Conservation (phyloP, 108 stramenopile species). For the Nitzschia sp. region DNA sequence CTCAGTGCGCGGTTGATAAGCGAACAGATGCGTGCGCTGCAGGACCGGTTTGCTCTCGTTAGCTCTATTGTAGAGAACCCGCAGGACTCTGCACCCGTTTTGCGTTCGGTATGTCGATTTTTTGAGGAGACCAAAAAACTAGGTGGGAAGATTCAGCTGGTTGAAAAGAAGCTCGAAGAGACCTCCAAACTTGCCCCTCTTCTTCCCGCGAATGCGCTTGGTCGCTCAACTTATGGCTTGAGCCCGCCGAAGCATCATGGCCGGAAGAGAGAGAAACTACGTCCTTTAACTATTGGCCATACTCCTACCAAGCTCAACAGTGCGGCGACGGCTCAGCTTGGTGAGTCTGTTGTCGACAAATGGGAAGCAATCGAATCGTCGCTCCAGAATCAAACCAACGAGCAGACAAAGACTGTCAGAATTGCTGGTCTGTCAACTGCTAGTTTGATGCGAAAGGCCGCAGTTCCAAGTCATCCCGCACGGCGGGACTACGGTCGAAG, state of each 20-base stretch:
- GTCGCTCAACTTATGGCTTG: constrained; percentile 29
- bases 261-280: constrained; percentile 8
- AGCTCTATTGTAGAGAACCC: neutral
- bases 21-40: constrained; percentile 33
- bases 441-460: neutral
- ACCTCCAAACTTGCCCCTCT: constrained; percentile 2
- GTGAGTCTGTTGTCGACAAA: neutral
- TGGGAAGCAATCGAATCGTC: constrained; percentile 27
- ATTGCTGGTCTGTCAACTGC: neutral
- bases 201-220: neutral
- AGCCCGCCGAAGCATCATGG: neutral
- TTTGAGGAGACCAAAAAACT: constrained; percentile 12
- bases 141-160: neutral
- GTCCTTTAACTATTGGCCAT: constrained; percentile 13
- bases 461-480: neutral
- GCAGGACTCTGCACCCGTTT: neutral
- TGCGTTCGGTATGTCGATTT: constrained; percentile 5
- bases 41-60: constrained; percentile 28
- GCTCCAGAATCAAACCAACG: constrained; percentile 3
- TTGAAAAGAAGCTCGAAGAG: constrained; percentile 13
- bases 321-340: neutral
- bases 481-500: constrained; percentile 14
- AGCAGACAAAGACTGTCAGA: neutral
- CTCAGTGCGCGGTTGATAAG: constrained; percentile 41
- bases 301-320: neutral